Conservation (phyloP, 352 stramenopile genomes). For the Pythium phragmiticola region DNA sequence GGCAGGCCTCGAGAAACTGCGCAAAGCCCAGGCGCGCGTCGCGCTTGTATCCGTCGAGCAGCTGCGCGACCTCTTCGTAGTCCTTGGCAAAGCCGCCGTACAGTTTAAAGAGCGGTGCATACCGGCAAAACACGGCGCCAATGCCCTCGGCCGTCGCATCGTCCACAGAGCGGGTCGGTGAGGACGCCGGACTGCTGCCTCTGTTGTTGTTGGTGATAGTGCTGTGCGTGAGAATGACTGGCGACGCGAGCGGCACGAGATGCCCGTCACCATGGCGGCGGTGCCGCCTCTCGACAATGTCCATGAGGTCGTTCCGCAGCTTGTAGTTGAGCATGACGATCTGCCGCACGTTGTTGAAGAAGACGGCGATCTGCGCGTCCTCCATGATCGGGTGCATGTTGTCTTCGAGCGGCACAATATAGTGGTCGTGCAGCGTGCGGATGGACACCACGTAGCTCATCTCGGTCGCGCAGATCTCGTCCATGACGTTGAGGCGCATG, state of each 20-base stretch:
- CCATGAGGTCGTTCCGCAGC: conserved; percentile 62
- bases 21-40: conserved; percentile 52
- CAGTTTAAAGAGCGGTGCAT: conserved; percentile 79
- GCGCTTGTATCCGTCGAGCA: conserved; percentile 56
- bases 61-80: conserved; percentile 68
- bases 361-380: conserved; percentile 83
- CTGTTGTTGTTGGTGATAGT: not conserved
- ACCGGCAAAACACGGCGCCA: conserved; percentile 77
- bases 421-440: conserved; percentile 71
- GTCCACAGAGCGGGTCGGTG: conserved; percentile 8
- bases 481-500: conserved; percentile 54
- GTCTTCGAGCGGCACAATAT: conserved; percentile 78
- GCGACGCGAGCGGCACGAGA: conserved; percentile 16
- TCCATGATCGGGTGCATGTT: conserved; percentile 79
- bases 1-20: conserved; percentile 58
- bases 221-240: conserved; percentile 18
- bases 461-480: conserved; percentile 82
- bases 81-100: conserved; percentile 84
- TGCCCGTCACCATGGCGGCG: conserved; percentile 1
- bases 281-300: conserved; percentile 46
- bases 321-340: conserved; percentile 87
- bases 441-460: conserved; percentile 77
- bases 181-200: conserved; percentile 17
- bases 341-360: conserved; percentile 83
- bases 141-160: conserved; percentile 39